Base-by-base conservation (phyloP, 1,139 yeast genomes). In the Sugiyamaella novakii region DNA sequence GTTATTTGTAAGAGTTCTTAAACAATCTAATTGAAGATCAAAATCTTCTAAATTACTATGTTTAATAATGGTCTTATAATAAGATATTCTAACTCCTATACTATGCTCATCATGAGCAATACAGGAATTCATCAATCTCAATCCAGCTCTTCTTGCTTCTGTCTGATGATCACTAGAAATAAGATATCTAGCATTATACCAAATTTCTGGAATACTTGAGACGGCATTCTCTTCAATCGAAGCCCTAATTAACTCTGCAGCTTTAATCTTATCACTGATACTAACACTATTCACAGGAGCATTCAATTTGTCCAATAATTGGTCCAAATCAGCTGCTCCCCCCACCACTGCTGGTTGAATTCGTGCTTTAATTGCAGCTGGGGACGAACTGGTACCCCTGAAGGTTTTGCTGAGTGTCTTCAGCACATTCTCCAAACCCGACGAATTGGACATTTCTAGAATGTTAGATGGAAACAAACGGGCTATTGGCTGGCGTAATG, bases 161-260 rank as follows among this genome's bases (percentile, higher is more conserved):
- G 71, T 59, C 3, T 72, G 67, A 10, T 72, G 65, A 11, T 68
- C 67, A 0, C 71, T 63, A 6, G 73, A 72, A 44, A 85, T 74
- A 66, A 84, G 69, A 50, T 78, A 81, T 55, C 80, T 70, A 0
- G 84, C 83, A 49, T 81, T 68, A 60, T 83, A 81, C 96, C 96
- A 87, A 3, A 87, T 75, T 57, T 85, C 91, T 0, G 86, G 83
- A 3, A 85, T 73, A 2, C 84, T 78, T 0, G 84, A 74, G 2
- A 82, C 75, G 6, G 83, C 72, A 47, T 75, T 76, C 39, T 74
- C 76, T 36, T 75, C 74, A 3, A 87, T 65, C 1, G 80, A 73
- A 3, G 75, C 76, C 3, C 78, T 69, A 38, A 86, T 66, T 34
- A 74, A 69, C 3, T 71, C 72, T 0, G 86, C 82, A 0, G 87